Evolutionary conservation across 2,329 filamentous ascomycete genomes (phyloP).

Genomic region (Alternaria sp.): DNA sequence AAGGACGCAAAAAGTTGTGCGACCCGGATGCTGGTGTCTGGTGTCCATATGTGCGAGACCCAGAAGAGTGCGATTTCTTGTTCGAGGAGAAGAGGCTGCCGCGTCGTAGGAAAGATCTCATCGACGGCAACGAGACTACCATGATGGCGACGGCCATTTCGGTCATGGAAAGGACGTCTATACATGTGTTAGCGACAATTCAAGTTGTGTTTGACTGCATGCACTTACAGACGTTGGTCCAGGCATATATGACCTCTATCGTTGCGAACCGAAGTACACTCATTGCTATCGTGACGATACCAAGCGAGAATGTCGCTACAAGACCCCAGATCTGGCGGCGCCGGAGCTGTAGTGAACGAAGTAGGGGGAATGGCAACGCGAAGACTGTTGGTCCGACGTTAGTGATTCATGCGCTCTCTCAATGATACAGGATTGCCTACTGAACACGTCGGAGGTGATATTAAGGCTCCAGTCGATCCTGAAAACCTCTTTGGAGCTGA

Average conservation of each 20-base stretch:
- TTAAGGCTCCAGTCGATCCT: constrained; percentile 23
- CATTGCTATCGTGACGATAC: constrained; percentile 28
- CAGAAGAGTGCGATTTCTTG: constrained; percentile 20
- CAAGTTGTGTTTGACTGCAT: background rate
- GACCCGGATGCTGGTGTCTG: constrained; percentile 13
- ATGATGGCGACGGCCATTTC: constrained; percentile 36
- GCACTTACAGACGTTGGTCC: constrained; percentile 34
- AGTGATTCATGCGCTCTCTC: background rate
- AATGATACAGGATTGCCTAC: constrained; percentile 1
- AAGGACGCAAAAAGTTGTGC: constrained; percentile 8
- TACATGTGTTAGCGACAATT: background rate
- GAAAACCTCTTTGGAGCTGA: constrained; percentile 26
- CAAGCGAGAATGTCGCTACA: constrained; percentile 29
- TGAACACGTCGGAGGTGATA: constrained; percentile 16
- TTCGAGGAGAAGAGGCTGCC: constrained; percentile 26
- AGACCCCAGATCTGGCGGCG: constrained; percentile 30
- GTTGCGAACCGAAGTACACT: constrained; percentile 29
- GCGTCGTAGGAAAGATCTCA: constrained; percentile 29
- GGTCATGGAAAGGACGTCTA: constrained; percentile 35
- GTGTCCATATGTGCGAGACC: constrained; percentile 12
- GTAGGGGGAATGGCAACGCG: constrained; percentile 29
- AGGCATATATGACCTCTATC: constrained; percentile 28
- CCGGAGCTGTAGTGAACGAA: constrained; percentile 25
- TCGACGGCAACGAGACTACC: constrained; percentile 32
- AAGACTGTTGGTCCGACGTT: constrained; percentile 15